A percentile compares a stretch with the other conserved stretches of the same genome.
Conservation (phyloP, 106 monocot species). For the Chionographis japonica region DNA sequence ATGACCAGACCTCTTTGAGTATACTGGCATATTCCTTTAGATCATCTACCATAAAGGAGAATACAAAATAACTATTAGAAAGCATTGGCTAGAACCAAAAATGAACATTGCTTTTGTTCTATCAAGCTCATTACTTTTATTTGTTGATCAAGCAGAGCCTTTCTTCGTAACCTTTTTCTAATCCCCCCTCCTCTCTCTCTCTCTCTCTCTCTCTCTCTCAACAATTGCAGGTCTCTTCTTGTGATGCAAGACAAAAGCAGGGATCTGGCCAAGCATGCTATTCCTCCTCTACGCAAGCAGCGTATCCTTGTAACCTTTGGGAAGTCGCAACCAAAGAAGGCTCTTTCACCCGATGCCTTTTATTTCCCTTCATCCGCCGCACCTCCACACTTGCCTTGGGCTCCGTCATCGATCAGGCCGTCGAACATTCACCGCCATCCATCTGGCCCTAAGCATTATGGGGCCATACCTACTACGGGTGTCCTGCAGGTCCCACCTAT, state of each 20-base stretch:
- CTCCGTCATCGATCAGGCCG: constrained; percentile 14
- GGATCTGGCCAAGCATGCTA: constrained; percentile 39
- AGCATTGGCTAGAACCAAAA: too few species aligned
- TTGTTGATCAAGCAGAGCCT: too few species aligned
- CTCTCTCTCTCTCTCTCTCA: not conserved
- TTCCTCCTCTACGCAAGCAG: constrained; percentile 31
- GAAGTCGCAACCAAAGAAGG: constrained; percentile 38
- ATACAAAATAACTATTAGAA: too few species aligned
- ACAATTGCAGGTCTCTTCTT: constrained; percentile 34
- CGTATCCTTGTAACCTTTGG: constrained; percentile 41
- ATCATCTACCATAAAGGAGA: too few species aligned
- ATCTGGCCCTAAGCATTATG: constrained; percentile 41
- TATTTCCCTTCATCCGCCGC: constrained; percentile 1
- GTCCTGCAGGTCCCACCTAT: constrained; percentile 29
- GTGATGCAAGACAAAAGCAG: constrained; percentile 34
- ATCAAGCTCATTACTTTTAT: too few species aligned
- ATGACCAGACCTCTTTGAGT: too few species aligned
- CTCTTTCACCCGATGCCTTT: constrained; percentile 6
- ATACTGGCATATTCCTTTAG: too few species aligned
- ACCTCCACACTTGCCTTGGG: constrained; percentile 27
- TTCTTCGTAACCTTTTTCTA: too few species aligned
- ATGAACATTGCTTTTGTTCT: too few species aligned
- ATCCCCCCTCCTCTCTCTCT: not conserved
- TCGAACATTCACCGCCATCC: constrained; percentile 18
- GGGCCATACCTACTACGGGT: constrained; percentile 28